A percentile compares a stretch with the other conserved stretches of the same genome.
Conservation (phyloP, 2,329 filamentous ascomycete genomes). For the Penicillium sp. region DNA sequence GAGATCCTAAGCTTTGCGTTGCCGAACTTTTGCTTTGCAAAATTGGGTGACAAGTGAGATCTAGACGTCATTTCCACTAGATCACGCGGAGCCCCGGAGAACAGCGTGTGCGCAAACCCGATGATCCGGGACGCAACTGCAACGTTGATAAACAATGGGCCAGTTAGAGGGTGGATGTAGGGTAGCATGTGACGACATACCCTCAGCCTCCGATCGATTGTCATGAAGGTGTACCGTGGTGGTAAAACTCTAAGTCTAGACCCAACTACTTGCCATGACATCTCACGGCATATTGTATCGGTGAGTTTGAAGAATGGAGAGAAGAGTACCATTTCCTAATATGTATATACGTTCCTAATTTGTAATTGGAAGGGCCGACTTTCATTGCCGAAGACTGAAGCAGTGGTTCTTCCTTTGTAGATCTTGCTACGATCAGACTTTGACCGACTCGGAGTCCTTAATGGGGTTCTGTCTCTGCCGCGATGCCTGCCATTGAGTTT, state of each 20-base stretch:
- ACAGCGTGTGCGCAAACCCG: conserved; percentile 2
- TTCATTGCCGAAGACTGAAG: background rate
- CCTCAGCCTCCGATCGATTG: background rate
- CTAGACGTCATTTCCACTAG: conserved; percentile 14
- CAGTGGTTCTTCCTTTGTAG: background rate
- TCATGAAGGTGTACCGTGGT: background rate
- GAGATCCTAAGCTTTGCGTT: background rate
- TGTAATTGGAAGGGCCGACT: background rate
- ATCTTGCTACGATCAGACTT: background rate
- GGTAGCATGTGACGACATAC: conserved; percentile 24
- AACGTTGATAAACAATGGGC: conserved; percentile 28
- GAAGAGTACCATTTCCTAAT: conserved; percentile 1
- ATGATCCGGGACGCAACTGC: conserved; percentile 26
- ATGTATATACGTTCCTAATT: background rate
- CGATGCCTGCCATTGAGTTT: conserved; percentile 3
- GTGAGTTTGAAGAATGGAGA: background rate
- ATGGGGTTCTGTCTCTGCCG: conserved; percentile 1
- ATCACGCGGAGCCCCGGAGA: background rate
- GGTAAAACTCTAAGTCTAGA: background rate
- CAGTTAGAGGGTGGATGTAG: conserved; percentile 22
- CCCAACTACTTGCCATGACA: conserved; percentile 1
- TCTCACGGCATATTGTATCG: background rate
- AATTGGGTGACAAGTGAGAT: background rate
- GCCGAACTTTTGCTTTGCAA: background rate
- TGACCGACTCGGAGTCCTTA: background rate